A percentile compares a stretch with the other conserved stretches of the same genome.
phyloP scores from a whole-genome alignment of 176 grass and related monocot genomes.

The Microstegium vimineum region DNA sequence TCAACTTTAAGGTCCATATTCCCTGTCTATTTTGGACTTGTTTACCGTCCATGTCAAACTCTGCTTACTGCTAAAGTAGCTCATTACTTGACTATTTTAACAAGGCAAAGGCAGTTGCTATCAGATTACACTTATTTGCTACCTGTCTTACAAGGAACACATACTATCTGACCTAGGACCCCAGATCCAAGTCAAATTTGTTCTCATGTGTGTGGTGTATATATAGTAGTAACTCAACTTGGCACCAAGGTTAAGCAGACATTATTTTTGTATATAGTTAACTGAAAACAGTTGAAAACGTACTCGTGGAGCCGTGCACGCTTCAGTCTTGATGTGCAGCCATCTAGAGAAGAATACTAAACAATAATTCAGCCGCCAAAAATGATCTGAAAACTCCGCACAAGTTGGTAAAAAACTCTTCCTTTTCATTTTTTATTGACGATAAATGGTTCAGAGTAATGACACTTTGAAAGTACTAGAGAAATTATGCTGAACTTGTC shows the following conservation, averaged over 20 bases:
- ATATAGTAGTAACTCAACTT: background rate
- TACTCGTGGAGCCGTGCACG: background rate
- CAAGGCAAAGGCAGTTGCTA: background rate
- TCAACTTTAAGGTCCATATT: background rate
- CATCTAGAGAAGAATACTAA: background rate
- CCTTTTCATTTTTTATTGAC: background rate
- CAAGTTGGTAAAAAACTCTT: background rate
- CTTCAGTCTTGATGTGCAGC: background rate
- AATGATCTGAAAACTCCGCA: background rate
- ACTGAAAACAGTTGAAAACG: background rate
- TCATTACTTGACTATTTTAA: background rate
- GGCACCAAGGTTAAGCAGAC: background rate
- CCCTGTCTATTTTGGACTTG: background rate
- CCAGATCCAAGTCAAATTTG: background rate
- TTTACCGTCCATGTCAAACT: background rate
- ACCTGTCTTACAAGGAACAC: constrained; percentile 4
- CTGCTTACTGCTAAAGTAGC: background rate
- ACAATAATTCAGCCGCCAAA: background rate
- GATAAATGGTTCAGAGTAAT: background rate
- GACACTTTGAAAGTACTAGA: background rate
- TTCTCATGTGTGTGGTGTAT: background rate
- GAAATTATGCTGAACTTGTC: background rate
- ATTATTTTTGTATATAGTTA: background rate
- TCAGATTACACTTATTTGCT: background rate
- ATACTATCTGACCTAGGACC: background rate